phyloP scores from a whole-genome alignment of 148 eudicot species.

The Linanthus parryae region DNA sequence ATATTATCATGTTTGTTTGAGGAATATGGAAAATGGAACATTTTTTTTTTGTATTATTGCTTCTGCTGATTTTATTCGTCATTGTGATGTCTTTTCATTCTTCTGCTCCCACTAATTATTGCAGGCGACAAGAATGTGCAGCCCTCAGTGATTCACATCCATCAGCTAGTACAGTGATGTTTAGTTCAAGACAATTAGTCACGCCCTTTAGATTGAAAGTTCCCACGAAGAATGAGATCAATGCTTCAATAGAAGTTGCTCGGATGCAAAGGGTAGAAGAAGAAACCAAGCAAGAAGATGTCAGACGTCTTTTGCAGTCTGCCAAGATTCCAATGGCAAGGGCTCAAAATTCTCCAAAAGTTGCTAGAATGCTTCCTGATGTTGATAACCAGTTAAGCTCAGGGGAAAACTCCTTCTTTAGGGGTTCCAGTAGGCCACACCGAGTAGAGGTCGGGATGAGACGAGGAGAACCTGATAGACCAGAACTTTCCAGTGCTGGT shows the following conservation, averaged over 20 bases:
- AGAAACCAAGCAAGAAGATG: constrained; percentile 16
- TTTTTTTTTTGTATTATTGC: too few species aligned
- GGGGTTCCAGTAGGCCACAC: not conserved
- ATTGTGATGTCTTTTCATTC: not conserved
- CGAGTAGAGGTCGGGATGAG: constrained; percentile 6
- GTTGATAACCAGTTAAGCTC: constrained; percentile 2
- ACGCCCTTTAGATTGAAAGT: too few species aligned
- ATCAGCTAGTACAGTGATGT: constrained; percentile 13
- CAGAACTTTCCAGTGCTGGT: constrained; percentile 5
- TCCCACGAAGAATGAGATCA: constrained; percentile 21
- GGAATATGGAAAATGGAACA: too few species aligned
- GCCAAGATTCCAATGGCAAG: constrained; percentile 8
- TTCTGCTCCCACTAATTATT: constrained; percentile 9
- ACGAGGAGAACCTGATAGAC: not conserved
- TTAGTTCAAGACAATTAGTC: too few species aligned
- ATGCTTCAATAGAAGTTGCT: constrained; percentile 16
- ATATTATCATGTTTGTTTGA: too few species aligned
- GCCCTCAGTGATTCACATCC: constrained; percentile 13
- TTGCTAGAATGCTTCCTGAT: constrained; percentile 13
- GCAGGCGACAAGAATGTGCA: constrained; percentile 39
- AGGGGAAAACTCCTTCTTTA: constrained; percentile 3
- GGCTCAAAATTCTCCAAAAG: constrained; percentile 10
- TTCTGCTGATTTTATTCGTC: not conserved
- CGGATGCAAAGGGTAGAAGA: constrained; percentile 13
- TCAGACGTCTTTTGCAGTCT: constrained; percentile 7